A percentile compares a stretch with the other conserved stretches of the same genome.
phyloP scores from a whole-genome alignment of 305 asterid species.

The Fraxinus ornus region DNA sequence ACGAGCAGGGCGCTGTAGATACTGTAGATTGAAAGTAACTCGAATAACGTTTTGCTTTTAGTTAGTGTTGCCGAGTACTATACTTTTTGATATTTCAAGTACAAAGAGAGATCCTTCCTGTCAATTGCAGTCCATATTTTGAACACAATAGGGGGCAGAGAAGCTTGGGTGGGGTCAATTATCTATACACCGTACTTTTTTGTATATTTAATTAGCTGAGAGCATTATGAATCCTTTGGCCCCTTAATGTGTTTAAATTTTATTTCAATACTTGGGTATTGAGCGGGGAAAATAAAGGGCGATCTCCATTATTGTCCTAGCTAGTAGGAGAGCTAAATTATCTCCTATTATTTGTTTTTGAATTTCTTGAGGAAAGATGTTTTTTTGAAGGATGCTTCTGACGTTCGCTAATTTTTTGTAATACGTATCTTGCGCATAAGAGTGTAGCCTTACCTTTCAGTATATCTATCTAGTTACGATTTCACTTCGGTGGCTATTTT shows the following conservation, averaged over 20 bases:
- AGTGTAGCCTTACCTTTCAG: too few relatives aligned
- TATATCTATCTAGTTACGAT: too few relatives aligned
- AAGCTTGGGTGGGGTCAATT: neutral
- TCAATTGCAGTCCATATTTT: neutral
- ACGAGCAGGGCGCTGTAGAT: conserved; percentile 26
- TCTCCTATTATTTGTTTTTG: neutral
- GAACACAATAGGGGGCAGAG: neutral
- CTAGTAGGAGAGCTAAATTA: neutral
- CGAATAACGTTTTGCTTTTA: neutral
- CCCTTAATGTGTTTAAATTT: neutral
- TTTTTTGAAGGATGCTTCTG: neutral
- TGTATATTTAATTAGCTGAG: neutral
- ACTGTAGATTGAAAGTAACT: neutral
- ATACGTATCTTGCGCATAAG: neutral
- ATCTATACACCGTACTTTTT: neutral
- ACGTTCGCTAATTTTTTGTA: neutral
- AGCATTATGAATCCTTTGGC: neutral
- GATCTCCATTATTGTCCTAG: neutral
- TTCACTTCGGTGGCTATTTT: neutral
- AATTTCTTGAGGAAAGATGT: neutral
- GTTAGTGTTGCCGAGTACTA: neutral
- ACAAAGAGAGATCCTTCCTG: neutral
- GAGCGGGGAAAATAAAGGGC: neutral
- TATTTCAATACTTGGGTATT: neutral
- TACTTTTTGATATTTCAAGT: neutral